Conservation (phyloP, 306 rosid genomes). For the Prunus mume region DNA sequence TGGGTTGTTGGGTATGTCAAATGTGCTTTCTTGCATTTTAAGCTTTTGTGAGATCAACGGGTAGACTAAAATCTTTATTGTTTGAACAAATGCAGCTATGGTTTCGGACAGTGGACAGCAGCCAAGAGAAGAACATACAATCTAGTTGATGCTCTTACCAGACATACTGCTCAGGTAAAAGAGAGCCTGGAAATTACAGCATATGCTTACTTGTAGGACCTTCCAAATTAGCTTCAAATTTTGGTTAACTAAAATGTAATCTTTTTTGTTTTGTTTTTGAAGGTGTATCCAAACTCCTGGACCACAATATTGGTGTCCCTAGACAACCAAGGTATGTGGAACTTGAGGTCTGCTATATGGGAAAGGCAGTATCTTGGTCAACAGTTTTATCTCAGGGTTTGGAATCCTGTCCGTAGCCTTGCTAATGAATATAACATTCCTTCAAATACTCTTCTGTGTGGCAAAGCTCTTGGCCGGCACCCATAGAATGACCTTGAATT, state of each 20-base stretch:
- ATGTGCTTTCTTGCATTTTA: conserved; percentile 4
- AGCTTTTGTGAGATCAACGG: background rate
- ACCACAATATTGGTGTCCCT: conserved; percentile 76
- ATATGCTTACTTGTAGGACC: background rate
- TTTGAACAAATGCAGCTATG: conserved; percentile 54
- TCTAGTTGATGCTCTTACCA: conserved; percentile 77
- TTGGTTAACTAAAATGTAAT: background rate
- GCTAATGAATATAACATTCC: conserved; percentile 86
- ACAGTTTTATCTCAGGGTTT: conserved; percentile 79
- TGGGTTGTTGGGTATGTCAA: conserved; percentile 88
- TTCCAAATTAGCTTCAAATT: conserved; percentile 9
- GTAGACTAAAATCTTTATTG: conserved; percentile 10
- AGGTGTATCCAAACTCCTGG: conserved; percentile 95
- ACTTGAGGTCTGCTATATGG: conserved; percentile 88
- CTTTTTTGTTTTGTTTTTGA: conserved; percentile 1
- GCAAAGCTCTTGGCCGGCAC: conserved; percentile 74
- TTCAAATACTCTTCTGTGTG: conserved; percentile 65
- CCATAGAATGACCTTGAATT: conserved; percentile 14
- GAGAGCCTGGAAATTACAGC: background rate
- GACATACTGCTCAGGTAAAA: conserved; percentile 90
- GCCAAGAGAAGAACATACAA: conserved; percentile 62
- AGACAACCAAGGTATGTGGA: conserved; percentile 99
- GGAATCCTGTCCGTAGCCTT: conserved; percentile 57
- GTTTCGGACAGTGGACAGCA: conserved; percentile 68
- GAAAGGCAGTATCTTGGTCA: conserved; percentile 95